Evolutionary conservation across 192 early-diverging fungal genomes (phyloP).

Genomic region (Linnemannia hyalina): DNA sequence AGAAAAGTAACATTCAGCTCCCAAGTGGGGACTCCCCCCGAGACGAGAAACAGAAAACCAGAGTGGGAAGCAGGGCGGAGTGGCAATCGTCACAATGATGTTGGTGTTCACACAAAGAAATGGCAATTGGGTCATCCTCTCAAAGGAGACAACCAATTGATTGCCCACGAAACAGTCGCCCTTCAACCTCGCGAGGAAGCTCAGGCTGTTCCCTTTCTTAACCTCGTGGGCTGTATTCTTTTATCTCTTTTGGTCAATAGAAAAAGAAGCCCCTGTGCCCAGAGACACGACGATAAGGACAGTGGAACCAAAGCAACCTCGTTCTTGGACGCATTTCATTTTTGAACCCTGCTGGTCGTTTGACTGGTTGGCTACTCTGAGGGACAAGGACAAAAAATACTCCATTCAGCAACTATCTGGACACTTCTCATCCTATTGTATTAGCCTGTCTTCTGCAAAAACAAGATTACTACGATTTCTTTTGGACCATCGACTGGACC

Average conservation of each 20-base stretch:
- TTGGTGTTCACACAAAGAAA: neutral
- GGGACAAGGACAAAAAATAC: neutral
- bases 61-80: neutral
- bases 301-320: neutral
- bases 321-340: neutral
- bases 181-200: too few relatives aligned
- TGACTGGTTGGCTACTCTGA: neutral
- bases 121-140: neutral
- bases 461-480: neutral
- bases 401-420: neutral
- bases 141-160: too few relatives aligned
- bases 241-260: neutral
- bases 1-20: neutral
- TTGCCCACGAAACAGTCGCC: too few relatives aligned
- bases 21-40: neutral
- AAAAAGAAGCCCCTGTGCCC: neutral
- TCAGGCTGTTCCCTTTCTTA: neutral
- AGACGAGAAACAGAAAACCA: neutral
- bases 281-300: neutral
- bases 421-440: neutral
- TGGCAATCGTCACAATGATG: neutral
- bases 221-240: neutral
- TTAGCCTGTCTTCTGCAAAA: neutral
- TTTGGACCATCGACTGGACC: constrained; percentile 6
- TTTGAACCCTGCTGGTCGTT: neutral